Conservation (phyloP, 2,329 filamentous ascomycete genomes). For the Venturia nashicola region DNA sequence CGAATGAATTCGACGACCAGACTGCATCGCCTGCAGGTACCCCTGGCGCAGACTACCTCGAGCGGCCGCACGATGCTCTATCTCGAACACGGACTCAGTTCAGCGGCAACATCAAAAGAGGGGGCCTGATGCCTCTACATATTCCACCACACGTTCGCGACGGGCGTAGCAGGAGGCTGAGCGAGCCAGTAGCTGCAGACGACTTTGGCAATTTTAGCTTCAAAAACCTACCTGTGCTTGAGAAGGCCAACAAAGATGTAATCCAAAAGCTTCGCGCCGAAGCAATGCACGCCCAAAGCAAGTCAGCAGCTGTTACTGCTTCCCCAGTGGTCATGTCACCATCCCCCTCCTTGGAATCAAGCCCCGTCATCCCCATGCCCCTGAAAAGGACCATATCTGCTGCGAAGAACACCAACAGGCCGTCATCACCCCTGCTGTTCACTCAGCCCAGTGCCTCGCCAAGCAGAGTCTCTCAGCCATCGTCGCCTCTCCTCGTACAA, state of each 20-base stretch:
- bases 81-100: slow-evolving; percentile 81
- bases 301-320: slow-evolving; percentile 28
- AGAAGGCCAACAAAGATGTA: slow-evolving; percentile 97
- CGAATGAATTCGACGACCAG: slow-evolving; percentile 89
- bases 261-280: slow-evolving; percentile 92
- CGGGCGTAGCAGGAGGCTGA: slow-evolving; percentile 72
- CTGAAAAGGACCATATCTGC: slow-evolving; percentile 74
- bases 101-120: slow-evolving; percentile 76
- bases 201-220: slow-evolving; percentile 96
- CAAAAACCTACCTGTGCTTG: slow-evolving; percentile 91
- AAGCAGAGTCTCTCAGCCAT: slow-evolving; percentile 67
- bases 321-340: slow-evolving; percentile 37
- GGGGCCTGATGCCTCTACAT: slow-evolving; percentile 75
- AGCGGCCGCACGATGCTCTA: slow-evolving; percentile 87
- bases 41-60: slow-evolving; percentile 65
- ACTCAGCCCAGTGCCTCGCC: slow-evolving; percentile 78
- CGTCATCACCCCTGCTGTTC: slow-evolving; percentile 72
- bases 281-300: slow-evolving; percentile 60
- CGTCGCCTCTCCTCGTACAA: slow-evolving; percentile 86
- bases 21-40: slow-evolving; percentile 57
- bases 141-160: slow-evolving; percentile 96
- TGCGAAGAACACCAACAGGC: slow-evolving; percentile 58
- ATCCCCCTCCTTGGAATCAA: slow-evolving; percentile 67
- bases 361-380: slow-evolving; percentile 68
- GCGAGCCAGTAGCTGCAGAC: slow-evolving; percentile 77